These are phyloP conservation scores for Dunaliella primolecta DNA, from an alignment of 139 green algal species.

Conservation along the genomic window DNA sequence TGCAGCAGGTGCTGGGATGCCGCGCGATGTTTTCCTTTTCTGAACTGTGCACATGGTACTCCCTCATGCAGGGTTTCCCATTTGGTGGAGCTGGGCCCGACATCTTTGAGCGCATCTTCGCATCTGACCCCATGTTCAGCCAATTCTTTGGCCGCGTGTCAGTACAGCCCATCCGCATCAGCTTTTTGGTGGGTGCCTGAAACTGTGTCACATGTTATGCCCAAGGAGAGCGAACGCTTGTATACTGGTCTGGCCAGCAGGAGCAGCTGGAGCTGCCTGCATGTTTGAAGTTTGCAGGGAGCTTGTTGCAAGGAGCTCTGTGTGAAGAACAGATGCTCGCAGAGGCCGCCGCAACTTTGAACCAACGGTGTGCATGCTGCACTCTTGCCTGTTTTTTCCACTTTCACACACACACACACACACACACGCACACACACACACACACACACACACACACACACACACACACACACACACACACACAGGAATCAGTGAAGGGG, in stretches of 20 bases:
- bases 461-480: background rate
- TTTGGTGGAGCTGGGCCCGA: conserved; percentile 32
- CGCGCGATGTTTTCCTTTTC: too few species aligned
- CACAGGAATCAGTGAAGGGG: conserved; percentile 62
- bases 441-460: background rate
- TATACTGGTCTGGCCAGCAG: conserved; percentile 28
- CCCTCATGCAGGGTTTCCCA: conserved; percentile 25
- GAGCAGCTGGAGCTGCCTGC: background rate
- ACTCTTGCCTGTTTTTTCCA: background rate
- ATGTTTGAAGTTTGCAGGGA: background rate
- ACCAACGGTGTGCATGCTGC: background rate
- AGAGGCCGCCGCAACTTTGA: background rate
- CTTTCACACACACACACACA: background rate
- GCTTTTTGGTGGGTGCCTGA: conserved; percentile 34
- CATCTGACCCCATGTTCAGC: conserved; percentile 30
- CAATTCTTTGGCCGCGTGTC: conserved; percentile 35
- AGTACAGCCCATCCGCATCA: conserved; percentile 36
- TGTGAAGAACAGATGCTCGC: background rate
- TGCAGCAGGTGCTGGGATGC: too few species aligned
- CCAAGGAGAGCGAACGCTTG: conserved; percentile 4
- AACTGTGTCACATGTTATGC: background rate
- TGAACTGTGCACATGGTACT: too few species aligned
- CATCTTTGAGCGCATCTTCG: conserved; percentile 56
- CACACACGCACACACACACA: conserved; percentile 2
- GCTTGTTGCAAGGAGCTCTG: background rate